Evolutionary conservation across 2,329 filamentous ascomycete genomes (phyloP), one percentile per base, ranked within the genome.

Genomic region (Venturia nashicola): DNA sequence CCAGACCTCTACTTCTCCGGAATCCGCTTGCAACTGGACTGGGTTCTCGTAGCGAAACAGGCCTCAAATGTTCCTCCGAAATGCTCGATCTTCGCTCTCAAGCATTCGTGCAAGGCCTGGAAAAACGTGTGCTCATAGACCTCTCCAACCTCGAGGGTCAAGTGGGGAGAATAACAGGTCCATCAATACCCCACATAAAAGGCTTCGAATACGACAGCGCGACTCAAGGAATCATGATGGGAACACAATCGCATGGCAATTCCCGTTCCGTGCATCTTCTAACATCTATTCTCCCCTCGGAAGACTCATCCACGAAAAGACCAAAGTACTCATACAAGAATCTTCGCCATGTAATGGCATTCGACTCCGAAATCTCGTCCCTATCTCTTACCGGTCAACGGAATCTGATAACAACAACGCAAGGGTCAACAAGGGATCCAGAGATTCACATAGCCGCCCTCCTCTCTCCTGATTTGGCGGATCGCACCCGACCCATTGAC

Each of bases 381-480:
- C 43, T 73, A 1, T 68, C 67, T 44, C 71, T 72, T 40, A 63
- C 73, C 14, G 71, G 70, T 4, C 71, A 72, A 0, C 68, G 71
- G 2, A 70, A 70, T 0, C 64, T 75, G 6, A 70, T 71, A 14
- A 67, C 68, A 4, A 74, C 73, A 2, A 71, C 71, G 2, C 66
- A 67, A 14, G 73, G 73, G 27, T 69, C 68, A 1, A 69, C 71
- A 55, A 62, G 70, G 2, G 66, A 71, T 1, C 71, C 73, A 3
- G 67, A 67, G 34, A 65, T 74, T 18, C 68, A 69, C 55, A 65
- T 73, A 39, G 68, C 20, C 12, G 40, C 39, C 20, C 40, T 62
- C 4, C 69, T 36, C 68, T 72, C 46, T 69, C 71, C 20, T 68
- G 69, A 9, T 61, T 64, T 20, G 69, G 72, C 34, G 68, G 68